phyloP scores from a whole-genome alignment of 306 rosid genomes.

The Acmispon strigosus region DNA sequence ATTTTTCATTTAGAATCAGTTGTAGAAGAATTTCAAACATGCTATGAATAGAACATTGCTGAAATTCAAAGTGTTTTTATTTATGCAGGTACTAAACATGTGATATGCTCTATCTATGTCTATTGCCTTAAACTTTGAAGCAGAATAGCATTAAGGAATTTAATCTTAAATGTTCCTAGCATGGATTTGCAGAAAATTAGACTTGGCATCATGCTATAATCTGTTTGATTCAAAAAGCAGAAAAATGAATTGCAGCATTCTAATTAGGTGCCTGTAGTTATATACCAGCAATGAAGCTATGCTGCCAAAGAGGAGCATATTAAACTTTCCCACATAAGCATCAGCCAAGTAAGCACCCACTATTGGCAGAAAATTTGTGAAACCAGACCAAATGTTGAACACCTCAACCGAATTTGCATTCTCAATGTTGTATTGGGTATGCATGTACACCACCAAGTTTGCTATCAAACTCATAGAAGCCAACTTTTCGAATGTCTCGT shows the following conservation, averaged over 20 bases:
- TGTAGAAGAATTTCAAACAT: too few relatives aligned
- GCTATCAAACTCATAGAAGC: constrained; percentile 62
- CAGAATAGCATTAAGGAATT: not conserved
- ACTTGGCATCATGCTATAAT: not conserved
- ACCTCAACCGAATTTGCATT: constrained; percentile 38
- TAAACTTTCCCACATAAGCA: constrained; percentile 41
- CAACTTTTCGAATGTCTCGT: constrained; percentile 72
- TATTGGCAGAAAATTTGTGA: constrained; percentile 46
- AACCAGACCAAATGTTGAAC: constrained; percentile 52
- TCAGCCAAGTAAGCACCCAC: constrained; percentile 56
- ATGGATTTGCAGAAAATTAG: not conserved
- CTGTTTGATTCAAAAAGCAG: not conserved
- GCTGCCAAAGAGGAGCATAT: constrained; percentile 37
- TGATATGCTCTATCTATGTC: not conserved
- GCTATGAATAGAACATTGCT: too few relatives aligned
- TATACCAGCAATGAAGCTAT: constrained; percentile 45
- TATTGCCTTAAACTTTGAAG: not conserved
- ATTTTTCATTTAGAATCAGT: too few relatives aligned
- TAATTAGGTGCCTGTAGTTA: not conserved
- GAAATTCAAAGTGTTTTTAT: too few relatives aligned
- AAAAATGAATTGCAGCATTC: not conserved
- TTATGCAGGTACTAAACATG: too few relatives aligned
- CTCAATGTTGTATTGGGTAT: constrained; percentile 48
- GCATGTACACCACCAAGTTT: constrained; percentile 46
- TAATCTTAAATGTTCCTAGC: not conserved